Evolutionary conservation across 2,329 filamentous ascomycete genomes (phyloP), one percentile per base, ranked within the genome.

Genomic region (Xylaria digitata): DNA sequence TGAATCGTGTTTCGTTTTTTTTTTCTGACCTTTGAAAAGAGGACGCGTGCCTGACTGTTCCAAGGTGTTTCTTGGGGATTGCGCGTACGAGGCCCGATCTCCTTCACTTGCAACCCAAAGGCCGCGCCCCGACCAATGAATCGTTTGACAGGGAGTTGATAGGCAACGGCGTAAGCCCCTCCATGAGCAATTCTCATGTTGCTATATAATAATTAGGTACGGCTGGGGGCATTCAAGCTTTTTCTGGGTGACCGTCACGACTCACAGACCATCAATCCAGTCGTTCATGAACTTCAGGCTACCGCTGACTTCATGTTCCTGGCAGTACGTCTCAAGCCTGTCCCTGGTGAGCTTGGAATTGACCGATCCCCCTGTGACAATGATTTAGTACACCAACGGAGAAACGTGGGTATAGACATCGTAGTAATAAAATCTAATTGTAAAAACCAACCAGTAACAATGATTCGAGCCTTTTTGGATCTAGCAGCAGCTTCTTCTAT

Each of bases 1-100:
- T n/a, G n/a, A n/a, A n/a, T n/a, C n/a, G n/a, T n/a, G n/a, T n/a
- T n/a, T n/a, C n/a, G n/a, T n/a, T n/a, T n/a, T n/a, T n/a, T n/a
- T n/a, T n/a, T n/a, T n/a, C n/a, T n/a, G n/a, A 53, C 50, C 50
- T 37, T 53, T 26, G 30, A 53, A 37, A 53, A 53, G 13, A 53
- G 50, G 3, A 53, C 17, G 17, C 2, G 1, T 17, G 50, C 50
- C 32, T 53, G 30, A 32, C 37, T n/a, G 30, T 53, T 37, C 50
- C 50, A 53, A 21, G 11, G 30, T 13, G 37, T 32, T 7, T 19
- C n/a, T 13, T 37, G 5, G 21, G 50, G 30, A 37, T 53, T 21
- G 37, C 17, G 30, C 17, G 32, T 37, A 37, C 50, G 50, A 53
- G 50, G 50, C 17, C 50, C 50, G 50, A 53, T 37, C 32, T 11